Base-by-base conservation (phyloP, 441 rosid genomes). In the Croton setiger region DNA sequence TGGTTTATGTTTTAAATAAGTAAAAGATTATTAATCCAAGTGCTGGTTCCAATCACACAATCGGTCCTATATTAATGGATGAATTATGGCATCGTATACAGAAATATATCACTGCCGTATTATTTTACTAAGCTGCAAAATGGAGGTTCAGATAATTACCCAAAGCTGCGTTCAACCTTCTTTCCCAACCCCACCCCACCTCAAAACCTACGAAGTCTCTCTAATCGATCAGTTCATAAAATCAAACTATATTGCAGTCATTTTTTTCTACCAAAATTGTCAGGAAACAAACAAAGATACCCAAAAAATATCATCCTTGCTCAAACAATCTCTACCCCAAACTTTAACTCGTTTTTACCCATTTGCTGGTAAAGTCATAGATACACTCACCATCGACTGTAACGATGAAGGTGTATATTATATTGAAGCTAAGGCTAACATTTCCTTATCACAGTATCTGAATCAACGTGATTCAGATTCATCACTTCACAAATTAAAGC, bases 351-450 rank as follows among this genome's bases (percentile, higher is more conserved):
- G 66, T 15, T 78, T 67, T 49, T 70, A 75, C 44, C 78, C 62
- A 13, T 12, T 76, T 9, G 84, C 80, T 0, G 80, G 80, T 6
- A 79, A 49, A n/a, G 10, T 49, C n/a, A 49, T 1, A 49, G 54
- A 49, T 10, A n/a, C 6, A 3, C 7, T 49, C 23, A 52, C 57
- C 27, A 54, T 78, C 0, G 63, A 76, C 20, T 76, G 82, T 47
- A 68, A 69, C n/a, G 78, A 81, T 23, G 54, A 71, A 33, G 82
- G 84, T 4, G 63, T 68, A 3, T 63, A 63, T 39, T 75, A 37
- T 31, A 23, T 67, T 54, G 75, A 72, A 14, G 65, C 81, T 31
- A 64, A 7, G 18, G 73, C 73, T 27, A 61, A 71, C 8, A 51
- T 62, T 39, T 9, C 21, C 35, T 65, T 80, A 0, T 20, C 52